Conservation (phyloP, 164 flowering plant species). For the Vitis rotundifolia region DNA sequence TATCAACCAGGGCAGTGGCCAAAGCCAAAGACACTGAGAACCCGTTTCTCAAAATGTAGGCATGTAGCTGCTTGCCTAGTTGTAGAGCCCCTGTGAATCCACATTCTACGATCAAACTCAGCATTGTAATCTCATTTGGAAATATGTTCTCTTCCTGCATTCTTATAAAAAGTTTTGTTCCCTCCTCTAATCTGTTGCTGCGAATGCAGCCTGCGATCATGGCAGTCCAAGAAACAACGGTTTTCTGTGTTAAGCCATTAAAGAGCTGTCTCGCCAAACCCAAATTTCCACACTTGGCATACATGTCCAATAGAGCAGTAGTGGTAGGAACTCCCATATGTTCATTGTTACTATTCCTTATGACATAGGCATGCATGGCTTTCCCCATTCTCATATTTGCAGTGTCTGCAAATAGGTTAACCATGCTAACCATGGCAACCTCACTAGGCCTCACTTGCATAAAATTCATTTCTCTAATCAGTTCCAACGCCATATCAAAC, state of each 20-base stretch:
- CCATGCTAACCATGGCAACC: conserved; percentile 49
- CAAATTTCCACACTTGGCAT: conserved; percentile 46
- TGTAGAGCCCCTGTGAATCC: conserved; percentile 39
- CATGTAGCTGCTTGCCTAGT: conserved; percentile 52
- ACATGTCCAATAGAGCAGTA: conserved; percentile 59
- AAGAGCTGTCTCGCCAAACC: conserved; percentile 36
- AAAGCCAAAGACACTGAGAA: conserved; percentile 33
- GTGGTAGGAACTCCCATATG: conserved; percentile 22
- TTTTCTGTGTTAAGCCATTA: conserved; percentile 28
- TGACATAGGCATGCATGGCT: conserved; percentile 42
- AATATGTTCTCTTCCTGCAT: conserved; percentile 37
- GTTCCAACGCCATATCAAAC: conserved; percentile 33
- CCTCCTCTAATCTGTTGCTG: conserved; percentile 34
- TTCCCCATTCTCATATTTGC: conserved; percentile 32
- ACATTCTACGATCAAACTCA: conserved; percentile 52
- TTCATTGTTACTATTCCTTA: conserved; percentile 30
- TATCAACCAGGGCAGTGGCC: conserved; percentile 50
- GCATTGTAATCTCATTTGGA: conserved; percentile 60
- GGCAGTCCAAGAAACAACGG: conserved; percentile 49
- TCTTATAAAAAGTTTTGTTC: conserved; percentile 30
- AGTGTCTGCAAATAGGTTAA: conserved; percentile 43
- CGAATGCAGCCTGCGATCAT: conserved; percentile 58
- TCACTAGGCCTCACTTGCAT: conserved; percentile 38
- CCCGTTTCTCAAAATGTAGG: conserved; percentile 47
- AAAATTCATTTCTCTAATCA: conserved; percentile 42